phyloP scores from a whole-genome alignment of 2,329 filamentous ascomycete genomes.

The Blastomyces gilchristii region DNA sequence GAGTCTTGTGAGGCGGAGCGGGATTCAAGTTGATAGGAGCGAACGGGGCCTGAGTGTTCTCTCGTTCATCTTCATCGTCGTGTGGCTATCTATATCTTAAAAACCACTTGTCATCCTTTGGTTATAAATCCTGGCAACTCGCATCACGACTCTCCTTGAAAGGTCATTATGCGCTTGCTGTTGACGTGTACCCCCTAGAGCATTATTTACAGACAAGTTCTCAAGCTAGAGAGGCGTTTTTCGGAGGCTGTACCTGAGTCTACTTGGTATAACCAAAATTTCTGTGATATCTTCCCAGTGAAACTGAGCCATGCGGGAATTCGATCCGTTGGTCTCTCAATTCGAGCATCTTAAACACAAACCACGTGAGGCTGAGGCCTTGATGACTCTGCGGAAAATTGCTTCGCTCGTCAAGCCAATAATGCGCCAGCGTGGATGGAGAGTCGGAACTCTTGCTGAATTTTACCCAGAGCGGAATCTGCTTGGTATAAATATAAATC shows the following conservation, averaged over 20 bases:
- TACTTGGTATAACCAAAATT: background rate
- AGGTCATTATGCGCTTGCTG: background rate
- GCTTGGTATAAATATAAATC: conserved; percentile 70
- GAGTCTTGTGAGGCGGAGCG: background rate
- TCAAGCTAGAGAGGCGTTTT: background rate
- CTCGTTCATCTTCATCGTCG: background rate
- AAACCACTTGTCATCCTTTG: background rate
- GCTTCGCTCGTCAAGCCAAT: conserved; percentile 88
- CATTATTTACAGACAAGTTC: background rate
- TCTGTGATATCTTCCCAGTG: background rate
- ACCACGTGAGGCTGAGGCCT: conserved; percentile 42
- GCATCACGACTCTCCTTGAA: background rate
- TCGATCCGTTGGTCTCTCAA: conserved; percentile 40
- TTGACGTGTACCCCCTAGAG: background rate
- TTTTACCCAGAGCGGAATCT: conserved; percentile 72
- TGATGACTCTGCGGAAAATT: conserved; percentile 60
- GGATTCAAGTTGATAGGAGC: background rate
- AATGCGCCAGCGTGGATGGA: conserved; percentile 79
- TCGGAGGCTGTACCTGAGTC: background rate
- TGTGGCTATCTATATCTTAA: background rate
- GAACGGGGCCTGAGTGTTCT: background rate
- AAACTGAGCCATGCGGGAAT: conserved; percentile 26
- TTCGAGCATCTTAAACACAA: conserved; percentile 45
- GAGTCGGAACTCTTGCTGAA: conserved; percentile 66
- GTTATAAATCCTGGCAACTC: background rate